phyloP scores from a whole-genome alignment of 73 alveolate species.

The Paramecium pentaurelia region DNA sequence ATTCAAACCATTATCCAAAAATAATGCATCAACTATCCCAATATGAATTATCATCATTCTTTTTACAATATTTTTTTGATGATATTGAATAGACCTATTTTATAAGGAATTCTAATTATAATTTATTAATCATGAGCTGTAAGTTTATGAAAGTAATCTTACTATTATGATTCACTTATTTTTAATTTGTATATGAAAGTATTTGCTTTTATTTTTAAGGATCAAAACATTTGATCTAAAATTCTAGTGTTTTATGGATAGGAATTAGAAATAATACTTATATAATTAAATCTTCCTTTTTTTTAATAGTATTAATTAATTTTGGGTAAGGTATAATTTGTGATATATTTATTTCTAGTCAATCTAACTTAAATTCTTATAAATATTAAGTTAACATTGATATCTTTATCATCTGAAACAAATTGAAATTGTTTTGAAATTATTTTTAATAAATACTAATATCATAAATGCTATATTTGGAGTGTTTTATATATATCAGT shows the following conservation, averaged over 20 bases:
- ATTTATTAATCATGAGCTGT: not conserved
- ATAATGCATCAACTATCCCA: too few species aligned
- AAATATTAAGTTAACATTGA: conserved; percentile 59
- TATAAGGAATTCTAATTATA: too few species aligned
- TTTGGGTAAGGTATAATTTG: not conserved
- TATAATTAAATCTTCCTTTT: not conserved
- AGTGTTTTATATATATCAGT: conserved; percentile 87
- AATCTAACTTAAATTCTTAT: not conserved
- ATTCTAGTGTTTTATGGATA: not conserved
- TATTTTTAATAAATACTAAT: conserved; percentile 43
- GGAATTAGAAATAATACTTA: not conserved
- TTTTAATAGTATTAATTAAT: not conserved
- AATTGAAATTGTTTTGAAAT: conserved; percentile 56
- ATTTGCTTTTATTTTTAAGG: not conserved
- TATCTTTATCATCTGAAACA: conserved; percentile 52
- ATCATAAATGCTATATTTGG: not conserved
- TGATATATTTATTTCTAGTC: not conserved
- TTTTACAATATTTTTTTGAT: too few species aligned
- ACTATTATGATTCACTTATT: not conserved
- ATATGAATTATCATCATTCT: too few species aligned
- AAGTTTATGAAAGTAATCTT: not conserved
- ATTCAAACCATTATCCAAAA: too few species aligned
- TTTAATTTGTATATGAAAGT: not conserved
- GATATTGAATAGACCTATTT: too few species aligned
- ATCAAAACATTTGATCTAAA: not conserved